Evolutionary conservation across 1,139 yeast genomes (phyloP).

Genomic region (Suhomyces atakaporum): DNA sequence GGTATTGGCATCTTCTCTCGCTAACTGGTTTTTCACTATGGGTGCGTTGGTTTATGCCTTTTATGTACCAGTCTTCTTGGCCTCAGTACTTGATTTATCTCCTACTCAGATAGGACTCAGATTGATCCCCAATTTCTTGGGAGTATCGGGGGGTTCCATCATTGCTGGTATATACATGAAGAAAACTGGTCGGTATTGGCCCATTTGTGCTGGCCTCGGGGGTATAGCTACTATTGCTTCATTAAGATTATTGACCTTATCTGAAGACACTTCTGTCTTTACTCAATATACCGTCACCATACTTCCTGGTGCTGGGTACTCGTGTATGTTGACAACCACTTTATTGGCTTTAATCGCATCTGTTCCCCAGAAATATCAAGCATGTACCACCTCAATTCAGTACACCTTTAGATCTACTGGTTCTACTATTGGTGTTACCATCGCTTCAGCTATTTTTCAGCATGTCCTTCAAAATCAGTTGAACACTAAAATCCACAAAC

Average conservation of each 20-base stretch:
- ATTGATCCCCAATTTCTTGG: conserved; percentile 64
- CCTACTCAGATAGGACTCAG: conserved; percentile 66
- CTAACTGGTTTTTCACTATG: conserved; percentile 69
- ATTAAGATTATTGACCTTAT: conserved; percentile 36
- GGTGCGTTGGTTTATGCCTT: conserved; percentile 55
- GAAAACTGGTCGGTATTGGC: conserved; percentile 65
- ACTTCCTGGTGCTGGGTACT: conserved; percentile 25
- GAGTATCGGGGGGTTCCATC: conserved; percentile 69
- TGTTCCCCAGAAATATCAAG: conserved; percentile 26
- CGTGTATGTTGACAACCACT: conserved; percentile 26
- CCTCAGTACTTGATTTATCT: conserved; percentile 55
- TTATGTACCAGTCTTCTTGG: conserved; percentile 65
- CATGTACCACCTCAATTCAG: conserved; percentile 28
- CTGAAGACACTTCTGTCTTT: conserved; percentile 43
- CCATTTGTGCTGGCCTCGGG: conserved; percentile 48
- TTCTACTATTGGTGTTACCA: conserved; percentile 27
- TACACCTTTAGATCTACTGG: conserved; percentile 31
- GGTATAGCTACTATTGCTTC: conserved; percentile 50
- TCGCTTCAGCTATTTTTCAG: conserved; percentile 27
- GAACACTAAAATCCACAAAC: conserved; percentile 18
- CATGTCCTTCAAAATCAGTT: conserved; percentile 17
- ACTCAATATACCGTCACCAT: conserved; percentile 21
- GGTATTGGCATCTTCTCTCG: conserved; percentile 61
- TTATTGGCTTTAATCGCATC: conserved; percentile 27
- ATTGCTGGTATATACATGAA: conserved; percentile 72